Evolutionary conservation across 139 green algal species (phyloP), one percentile per base, ranked within the genome.

Genomic region (Eudorina sp.): DNA sequence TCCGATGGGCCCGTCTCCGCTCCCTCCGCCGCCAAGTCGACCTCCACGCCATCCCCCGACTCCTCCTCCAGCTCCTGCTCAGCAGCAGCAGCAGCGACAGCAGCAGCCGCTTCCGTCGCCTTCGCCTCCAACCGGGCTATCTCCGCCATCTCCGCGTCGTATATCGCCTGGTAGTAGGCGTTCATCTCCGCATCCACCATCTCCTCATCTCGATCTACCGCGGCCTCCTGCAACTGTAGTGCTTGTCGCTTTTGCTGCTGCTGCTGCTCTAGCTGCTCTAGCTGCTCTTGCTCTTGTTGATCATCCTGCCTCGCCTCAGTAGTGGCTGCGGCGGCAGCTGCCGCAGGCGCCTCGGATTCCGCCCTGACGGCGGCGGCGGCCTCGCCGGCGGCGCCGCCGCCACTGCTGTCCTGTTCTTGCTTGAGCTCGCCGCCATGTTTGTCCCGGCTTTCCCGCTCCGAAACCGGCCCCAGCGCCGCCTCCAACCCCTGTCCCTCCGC

Each of bases 81-180:
- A 25, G 51, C 51, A 58, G 13, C 51, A 58, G 51, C 51, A 13
- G 16, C 16, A 13, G 16, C 51, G 13, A 58, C 51, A 58, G 13
- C 51, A 13, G 13, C 51, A 13, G 16, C 64, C 31, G 8, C 64
- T 45, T 45, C 66, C 38, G 66, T 34, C 4, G 66, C 62, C 62
- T 7, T 16, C 62, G n/a, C 62, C 62, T 40, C 62, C 62, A 38
- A 11, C 6, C 31, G 6, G 3, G 62, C 62, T 29, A 40, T 31
- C 62, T 72, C 62, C 27, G 62, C 62, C 62, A 72, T 72, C 31
- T 72, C 62, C 31, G 62, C 62, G 19, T 72, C 62, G 23, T 72
- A 72, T 31, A 72, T 72, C 2, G 62, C 62, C 19, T 72, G 62
- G 13, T 40, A 72, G 19, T 72, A 72, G n/a, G 62, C 62, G 3